phyloP scores from a whole-genome alignment of 1,139 yeast genomes.

The Taiozyma sp. region DNA sequence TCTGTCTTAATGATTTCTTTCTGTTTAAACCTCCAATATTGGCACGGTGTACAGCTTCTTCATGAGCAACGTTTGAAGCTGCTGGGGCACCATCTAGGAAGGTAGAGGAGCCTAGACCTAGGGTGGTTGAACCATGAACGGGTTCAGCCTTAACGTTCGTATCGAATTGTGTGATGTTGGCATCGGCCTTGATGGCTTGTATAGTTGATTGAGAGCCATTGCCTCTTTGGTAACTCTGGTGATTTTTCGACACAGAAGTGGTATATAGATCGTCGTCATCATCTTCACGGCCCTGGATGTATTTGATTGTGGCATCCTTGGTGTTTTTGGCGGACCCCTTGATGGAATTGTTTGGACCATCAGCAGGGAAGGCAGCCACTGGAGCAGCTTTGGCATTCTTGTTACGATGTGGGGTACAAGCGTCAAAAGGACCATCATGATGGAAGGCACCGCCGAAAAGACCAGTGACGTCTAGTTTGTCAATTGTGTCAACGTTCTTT shows the following conservation, averaged over 20 bases:
- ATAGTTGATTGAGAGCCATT: constrained; percentile 21
- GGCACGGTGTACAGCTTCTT: constrained; percentile 28
- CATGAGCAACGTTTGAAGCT: constrained; percentile 44
- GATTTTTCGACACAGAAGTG: constrained; percentile 13
- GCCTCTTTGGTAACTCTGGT: constrained; percentile 3
- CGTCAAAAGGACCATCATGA: constrained; percentile 99
- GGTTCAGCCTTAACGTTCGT: constrained; percentile 63
- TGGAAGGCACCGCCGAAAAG: constrained; percentile 94
- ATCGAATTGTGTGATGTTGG: constrained; percentile 64
- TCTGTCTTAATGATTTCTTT: constrained; percentile 73
- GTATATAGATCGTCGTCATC: constrained; percentile 27
- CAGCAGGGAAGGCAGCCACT: constrained; percentile 89
- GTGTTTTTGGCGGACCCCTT: constrained; percentile 47
- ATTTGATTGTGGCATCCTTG: constrained; percentile 52
- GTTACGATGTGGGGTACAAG: constrained; percentile 95
- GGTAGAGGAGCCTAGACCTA: constrained; percentile 89
- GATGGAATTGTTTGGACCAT: constrained; percentile 89
- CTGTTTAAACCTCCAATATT: constrained; percentile 46
- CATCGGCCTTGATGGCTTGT: constrained; percentile 43
- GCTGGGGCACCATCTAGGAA: constrained; percentile 98
- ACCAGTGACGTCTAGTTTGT: constrained; percentile 92
- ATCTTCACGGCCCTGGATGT: constrained; percentile 51
- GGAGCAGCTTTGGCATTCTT: constrained; percentile 81
- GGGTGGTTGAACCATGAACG: constrained; percentile 79
- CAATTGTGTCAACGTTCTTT: constrained; percentile 83